A percentile compares a stretch with the other conserved stretches of the same genome.
phyloP scores from a whole-genome alignment of 495 filamentous ascomycete genomes.

The Penicillium crystallinum region DNA sequence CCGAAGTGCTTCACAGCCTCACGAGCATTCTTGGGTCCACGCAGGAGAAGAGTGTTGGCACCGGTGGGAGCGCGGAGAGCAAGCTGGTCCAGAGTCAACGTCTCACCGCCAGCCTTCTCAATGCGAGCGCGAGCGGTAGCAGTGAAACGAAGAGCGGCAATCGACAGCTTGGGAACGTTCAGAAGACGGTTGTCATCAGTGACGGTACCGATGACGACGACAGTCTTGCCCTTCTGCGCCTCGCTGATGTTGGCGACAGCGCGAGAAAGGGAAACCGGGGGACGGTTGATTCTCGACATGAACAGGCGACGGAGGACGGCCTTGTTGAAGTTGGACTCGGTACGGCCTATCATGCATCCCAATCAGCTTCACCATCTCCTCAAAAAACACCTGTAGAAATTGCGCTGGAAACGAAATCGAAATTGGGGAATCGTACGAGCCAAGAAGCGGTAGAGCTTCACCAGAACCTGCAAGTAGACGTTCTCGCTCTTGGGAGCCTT shows the following conservation, averaged over 20 bases:
- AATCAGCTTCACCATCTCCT: conserved; percentile 16
- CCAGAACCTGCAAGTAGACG: conserved; percentile 92
- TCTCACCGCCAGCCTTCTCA: conserved; percentile 86
- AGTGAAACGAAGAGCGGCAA: conserved; percentile 94
- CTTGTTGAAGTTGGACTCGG: conserved; percentile 95
- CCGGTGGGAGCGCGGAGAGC: conserved; percentile 90
- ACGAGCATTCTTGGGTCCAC: conserved; percentile 92
- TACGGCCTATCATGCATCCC: conserved; percentile 61
- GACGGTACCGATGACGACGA: conserved; percentile 88
- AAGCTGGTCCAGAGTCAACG: conserved; percentile 91
- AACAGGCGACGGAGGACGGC: conserved; percentile 92
- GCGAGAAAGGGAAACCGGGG: conserved; percentile 87
- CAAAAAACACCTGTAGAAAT: conserved; percentile 3
- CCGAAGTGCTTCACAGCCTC: conserved; percentile 99
- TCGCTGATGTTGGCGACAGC: conserved; percentile 64
- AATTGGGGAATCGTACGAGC: conserved; percentile 64
- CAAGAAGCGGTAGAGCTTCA: conserved; percentile 99
- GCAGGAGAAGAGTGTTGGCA: conserved; percentile 87
- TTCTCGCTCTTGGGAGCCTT: conserved; percentile 98
- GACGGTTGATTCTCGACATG: conserved; percentile 95
- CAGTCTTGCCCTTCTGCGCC: conserved; percentile 75
- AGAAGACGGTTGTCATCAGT: conserved; percentile 95
- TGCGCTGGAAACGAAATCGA: conserved; percentile 9
- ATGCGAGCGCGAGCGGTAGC: conserved; percentile 92
- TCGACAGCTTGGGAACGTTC: conserved; percentile 78